Percentiles rank a stretch among this genome's conserved stretches.
Conservation (phyloP, 495 filamentous ascomycete genomes). For the Articulospora tetracladia region DNA sequence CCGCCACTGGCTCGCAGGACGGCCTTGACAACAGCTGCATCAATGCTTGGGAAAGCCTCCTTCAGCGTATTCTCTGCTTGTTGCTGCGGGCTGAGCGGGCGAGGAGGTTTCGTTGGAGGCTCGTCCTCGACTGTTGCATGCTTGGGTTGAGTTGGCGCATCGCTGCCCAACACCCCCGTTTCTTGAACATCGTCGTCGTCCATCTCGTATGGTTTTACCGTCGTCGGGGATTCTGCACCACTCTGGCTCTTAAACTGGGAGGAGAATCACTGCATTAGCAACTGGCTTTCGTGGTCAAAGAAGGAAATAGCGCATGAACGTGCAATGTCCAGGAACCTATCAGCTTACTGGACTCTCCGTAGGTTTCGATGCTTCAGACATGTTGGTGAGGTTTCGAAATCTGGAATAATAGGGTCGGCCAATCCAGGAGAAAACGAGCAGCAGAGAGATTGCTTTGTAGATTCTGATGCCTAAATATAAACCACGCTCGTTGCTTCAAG, state of each 20-base stretch:
- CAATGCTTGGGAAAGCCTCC: slow-evolving; percentile 89
- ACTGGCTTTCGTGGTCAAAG: not conserved
- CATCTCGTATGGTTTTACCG: slow-evolving; percentile 77
- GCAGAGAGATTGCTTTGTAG: not conserved
- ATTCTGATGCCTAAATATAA: slow-evolving; percentile 5
- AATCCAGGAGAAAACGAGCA: not conserved
- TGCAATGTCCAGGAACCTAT: slow-evolving; percentile 15
- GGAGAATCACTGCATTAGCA: slow-evolving; percentile 3
- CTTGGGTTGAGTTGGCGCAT: slow-evolving; percentile 31
- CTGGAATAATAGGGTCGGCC: not conserved
- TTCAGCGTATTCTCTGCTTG: slow-evolving; percentile 84
- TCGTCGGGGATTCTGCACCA: slow-evolving; percentile 75
- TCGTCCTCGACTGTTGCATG: slow-evolving; percentile 39
- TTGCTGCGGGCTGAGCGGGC: slow-evolving; percentile 74
- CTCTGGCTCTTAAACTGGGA: slow-evolving; percentile 18
- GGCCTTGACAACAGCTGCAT: slow-evolving; percentile 78
- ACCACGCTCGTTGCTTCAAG: not conserved
- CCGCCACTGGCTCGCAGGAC: slow-evolving; percentile 83
- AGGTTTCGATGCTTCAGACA: slow-evolving; percentile 19
- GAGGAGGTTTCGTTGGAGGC: slow-evolving; percentile 82
- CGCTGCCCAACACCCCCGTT: slow-evolving; percentile 34
- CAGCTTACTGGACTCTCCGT: slow-evolving; percentile 24
- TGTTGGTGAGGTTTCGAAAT: slow-evolving; percentile 14
- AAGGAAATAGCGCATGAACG: slow-evolving; percentile 18
- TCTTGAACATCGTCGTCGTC: slow-evolving; percentile 80